A percentile compares a stretch with the other conserved stretches of the same genome.
Conservation (phyloP, 129 eudicot species). For the sunflower (Helianthus annuus) region HanXRQr2.0-SUNRISE NC_035443.2:61336197-61336696, state of each 20-base stretch:
- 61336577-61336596: neutral
- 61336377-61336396: conserved; percentile 20
- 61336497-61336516: neutral
- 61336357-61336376: conserved; percentile 11
- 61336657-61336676: conserved; percentile 3
- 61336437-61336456: conserved; percentile 31
- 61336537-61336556: neutral
- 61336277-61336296: neutral
- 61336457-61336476: neutral
- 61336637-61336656: neutral
- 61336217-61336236: neutral
- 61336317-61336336: conserved; percentile 5
- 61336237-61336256: no score
- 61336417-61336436: conserved; percentile 32
- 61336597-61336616: conserved; percentile 3
- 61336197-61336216: neutral
- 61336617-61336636: conserved; percentile 4
- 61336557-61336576: neutral
- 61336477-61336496: neutral
- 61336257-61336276: conserved; percentile 16
- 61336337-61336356: conserved; percentile 5
- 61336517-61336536: neutral
- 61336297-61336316: neutral
- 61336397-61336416: conserved; percentile 22
- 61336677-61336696: conserved; percentile 8